A percentile compares a stretch with the other conserved stretches of the same genome.
These are phyloP conservation scores for Sclerotinia nivalis DNA, from an alignment of 2,329 filamentous ascomycete species.

Conservation along the genomic window DNA sequence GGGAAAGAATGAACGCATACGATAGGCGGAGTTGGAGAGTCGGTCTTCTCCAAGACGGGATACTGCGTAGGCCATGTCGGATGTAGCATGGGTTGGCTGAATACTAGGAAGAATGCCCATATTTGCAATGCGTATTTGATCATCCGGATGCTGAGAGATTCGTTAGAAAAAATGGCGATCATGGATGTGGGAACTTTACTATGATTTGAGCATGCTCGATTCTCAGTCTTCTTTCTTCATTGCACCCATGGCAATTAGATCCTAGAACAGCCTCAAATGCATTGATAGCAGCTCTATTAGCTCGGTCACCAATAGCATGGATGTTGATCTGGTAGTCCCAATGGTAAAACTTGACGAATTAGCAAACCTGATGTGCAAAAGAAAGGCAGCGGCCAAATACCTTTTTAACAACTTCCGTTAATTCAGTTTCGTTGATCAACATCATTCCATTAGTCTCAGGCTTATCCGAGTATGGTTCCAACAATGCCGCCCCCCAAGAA, in stretches of 20 bases:
- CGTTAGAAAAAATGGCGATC: conserved; percentile 3
- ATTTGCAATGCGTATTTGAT: conserved; percentile 59
- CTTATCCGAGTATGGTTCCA: conserved; percentile 69
- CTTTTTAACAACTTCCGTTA: conserved; percentile 52
- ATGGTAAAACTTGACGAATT: conserved; percentile 51
- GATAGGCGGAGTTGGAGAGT: conserved; percentile 59
- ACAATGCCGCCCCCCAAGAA: conserved; percentile 69
- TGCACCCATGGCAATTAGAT: conserved; percentile 56
- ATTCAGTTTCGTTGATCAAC: conserved; percentile 62
- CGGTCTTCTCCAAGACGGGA: conserved; percentile 58
- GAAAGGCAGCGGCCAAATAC: conserved; percentile 24
- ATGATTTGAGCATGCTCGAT: conserved; percentile 74
- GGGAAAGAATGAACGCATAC: conserved; percentile 62
- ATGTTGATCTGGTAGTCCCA: conserved; percentile 68
- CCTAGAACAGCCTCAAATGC: conserved; percentile 59
- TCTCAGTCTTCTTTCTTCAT: conserved; percentile 59
- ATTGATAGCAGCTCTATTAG: conserved; percentile 64
- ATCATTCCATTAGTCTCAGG: conserved; percentile 62
- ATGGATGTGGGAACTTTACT: conserved; percentile 26
- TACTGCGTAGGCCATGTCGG: conserved; percentile 68
- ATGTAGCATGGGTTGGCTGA: conserved; percentile 69
- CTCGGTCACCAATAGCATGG: conserved; percentile 70
- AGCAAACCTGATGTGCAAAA: conserved; percentile 10
- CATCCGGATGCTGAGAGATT: conserved; percentile 51
- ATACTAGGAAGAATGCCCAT: conserved; percentile 67